Conservation (phyloP, 495 filamentous ascomycete species). For the Extremus antarcticus region DNA sequence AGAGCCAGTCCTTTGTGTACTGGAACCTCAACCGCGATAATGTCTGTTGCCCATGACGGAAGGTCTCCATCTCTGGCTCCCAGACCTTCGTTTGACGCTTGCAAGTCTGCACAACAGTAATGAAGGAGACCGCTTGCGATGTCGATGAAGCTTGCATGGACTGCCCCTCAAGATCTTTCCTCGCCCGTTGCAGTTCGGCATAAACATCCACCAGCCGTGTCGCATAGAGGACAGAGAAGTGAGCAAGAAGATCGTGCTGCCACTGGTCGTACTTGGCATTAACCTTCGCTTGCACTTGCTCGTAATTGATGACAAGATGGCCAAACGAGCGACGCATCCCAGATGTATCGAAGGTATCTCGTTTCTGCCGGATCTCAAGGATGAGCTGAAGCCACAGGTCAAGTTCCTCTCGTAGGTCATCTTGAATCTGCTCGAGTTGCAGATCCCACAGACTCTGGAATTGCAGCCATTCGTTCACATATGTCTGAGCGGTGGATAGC, state of each 20-base stretch:
- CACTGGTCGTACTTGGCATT: slow-evolving; percentile 99
- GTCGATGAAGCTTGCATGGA: slow-evolving; percentile 87
- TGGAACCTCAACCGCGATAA: slow-evolving; percentile 82
- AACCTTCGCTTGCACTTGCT: slow-evolving; percentile 95
- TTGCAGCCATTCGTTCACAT: slow-evolving; percentile 94
- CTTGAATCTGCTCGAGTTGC: slow-evolving; percentile 87
- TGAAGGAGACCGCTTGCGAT: slow-evolving; percentile 92
- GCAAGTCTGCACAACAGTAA: slow-evolving; percentile 91
- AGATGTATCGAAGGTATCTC: slow-evolving; percentile 90
- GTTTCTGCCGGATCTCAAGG: slow-evolving; percentile 85
- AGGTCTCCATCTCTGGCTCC: slow-evolving; percentile 90
- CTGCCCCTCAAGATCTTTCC: slow-evolving; percentile 78
- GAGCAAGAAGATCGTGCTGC: slow-evolving; percentile 91
- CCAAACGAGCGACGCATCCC: slow-evolving; percentile 85
- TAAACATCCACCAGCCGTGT: slow-evolving; percentile 81
- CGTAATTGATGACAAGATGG: slow-evolving; percentile 88
- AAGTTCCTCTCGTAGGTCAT: slow-evolving; percentile 79
- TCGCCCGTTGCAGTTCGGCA: slow-evolving; percentile 75
- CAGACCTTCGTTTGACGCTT: slow-evolving; percentile 85
- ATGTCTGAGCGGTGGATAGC: slow-evolving; percentile 60
- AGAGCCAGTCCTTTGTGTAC: slow-evolving; percentile 85
- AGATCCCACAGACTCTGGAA: slow-evolving; percentile 99
- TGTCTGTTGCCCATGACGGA: slow-evolving; percentile 87
- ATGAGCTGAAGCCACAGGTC: slow-evolving; percentile 87
- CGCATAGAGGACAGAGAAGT: slow-evolving; percentile 84